Percentiles rank a stretch among this genome's conserved stretches.
phyloP scores from a whole-genome alignment of 2,329 filamentous ascomycete genomes.

The Trichoderma oligosporum region DNA sequence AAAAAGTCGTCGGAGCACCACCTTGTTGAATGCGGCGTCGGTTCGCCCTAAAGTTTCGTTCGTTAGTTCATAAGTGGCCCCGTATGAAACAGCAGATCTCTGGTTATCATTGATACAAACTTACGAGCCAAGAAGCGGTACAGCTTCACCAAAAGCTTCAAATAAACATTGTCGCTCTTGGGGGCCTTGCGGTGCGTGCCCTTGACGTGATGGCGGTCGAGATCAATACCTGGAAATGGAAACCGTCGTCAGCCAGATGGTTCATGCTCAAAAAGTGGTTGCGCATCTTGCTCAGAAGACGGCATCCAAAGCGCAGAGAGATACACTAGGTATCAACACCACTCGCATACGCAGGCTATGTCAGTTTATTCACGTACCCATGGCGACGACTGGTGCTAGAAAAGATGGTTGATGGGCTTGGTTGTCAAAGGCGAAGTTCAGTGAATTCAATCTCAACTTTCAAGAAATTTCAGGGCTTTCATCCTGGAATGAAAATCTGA shows the following conservation, averaged over 20 bases:
- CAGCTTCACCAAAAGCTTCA: constrained; percentile 96
- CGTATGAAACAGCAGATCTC: not conserved
- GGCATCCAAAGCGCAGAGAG: constrained; percentile 21
- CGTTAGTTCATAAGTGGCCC: not conserved
- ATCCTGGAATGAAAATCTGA: constrained; percentile 20
- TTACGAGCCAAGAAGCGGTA: constrained; percentile 95
- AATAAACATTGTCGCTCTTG: constrained; percentile 98
- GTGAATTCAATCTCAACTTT: constrained; percentile 22
- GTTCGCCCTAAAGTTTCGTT: constrained; percentile 68
- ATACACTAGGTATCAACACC: constrained; percentile 31
- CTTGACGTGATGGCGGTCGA: constrained; percentile 66
- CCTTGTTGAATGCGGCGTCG: constrained; percentile 97
- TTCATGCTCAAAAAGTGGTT: constrained; percentile 58
- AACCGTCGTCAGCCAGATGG: constrained; percentile 58
- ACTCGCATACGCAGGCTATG: constrained; percentile 50
- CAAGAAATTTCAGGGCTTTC: constrained; percentile 32
- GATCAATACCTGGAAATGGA: constrained; percentile 63
- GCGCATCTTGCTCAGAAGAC: constrained; percentile 25
- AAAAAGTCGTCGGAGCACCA: constrained; percentile 93
- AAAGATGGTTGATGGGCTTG: constrained; percentile 40
- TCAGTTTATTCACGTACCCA: constrained; percentile 54
- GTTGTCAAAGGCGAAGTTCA: constrained; percentile 35
- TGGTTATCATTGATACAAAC: constrained; percentile 37
- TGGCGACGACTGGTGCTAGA: constrained; percentile 49
- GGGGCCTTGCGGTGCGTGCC: constrained; percentile 83